Base-by-base conservation (phyloP, 2,329 filamentous ascomycete species). In the Chaetomiaceae sp. region DNA sequence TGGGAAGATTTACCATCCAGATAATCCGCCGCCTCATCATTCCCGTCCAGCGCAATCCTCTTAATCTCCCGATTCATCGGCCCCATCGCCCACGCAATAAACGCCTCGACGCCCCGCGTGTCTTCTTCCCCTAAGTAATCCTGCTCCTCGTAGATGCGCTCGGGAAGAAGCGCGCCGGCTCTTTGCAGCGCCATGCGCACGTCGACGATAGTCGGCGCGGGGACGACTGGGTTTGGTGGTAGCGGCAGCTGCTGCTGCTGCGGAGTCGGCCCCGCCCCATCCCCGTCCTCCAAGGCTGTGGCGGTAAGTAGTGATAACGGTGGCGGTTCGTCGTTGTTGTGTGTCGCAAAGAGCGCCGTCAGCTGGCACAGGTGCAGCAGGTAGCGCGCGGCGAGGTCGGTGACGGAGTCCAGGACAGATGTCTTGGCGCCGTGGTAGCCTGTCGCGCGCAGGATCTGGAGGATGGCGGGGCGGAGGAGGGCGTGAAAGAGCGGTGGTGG, bases 381-480 rank as follows among this genome's bases (percentile, higher is more conserved):
- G 70, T 96, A 95, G 60, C 88, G 84, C 39, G 86, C 88, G 0
- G 90, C 85, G 7, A 97, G 79, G 70, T 96, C 91, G 14, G 90
- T 88, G n/a, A 96, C 70, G 9, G 88, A 85, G 72, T 97, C 91
- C 53, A 96, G 77, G 6, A 95, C 91, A 3, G 87, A 86, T 2
- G 89, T 85, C 51, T 84, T 84, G 47, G 90, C 88, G 38, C 86
- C 80, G 68, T 95, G 89, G 73, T 95, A 97, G 67, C 92, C 92
- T 22, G 90, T 87, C 27, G 91, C 89, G 66, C 92, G 90, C 47
- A 97, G 83, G 64, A 95, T 92, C 71, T 96, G 91, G 54, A 97
- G 83, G 56, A 96, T 83, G 44, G 86, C 85, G 2, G 92, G 92
- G 38, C 91, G 89, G 53, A 97, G 79, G 59, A 96, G 85, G 56